These are phyloP conservation scores for Mrakia gelida DNA, from an alignment of 768 basidiomycete species.

Conservation along the genomic window DNA sequence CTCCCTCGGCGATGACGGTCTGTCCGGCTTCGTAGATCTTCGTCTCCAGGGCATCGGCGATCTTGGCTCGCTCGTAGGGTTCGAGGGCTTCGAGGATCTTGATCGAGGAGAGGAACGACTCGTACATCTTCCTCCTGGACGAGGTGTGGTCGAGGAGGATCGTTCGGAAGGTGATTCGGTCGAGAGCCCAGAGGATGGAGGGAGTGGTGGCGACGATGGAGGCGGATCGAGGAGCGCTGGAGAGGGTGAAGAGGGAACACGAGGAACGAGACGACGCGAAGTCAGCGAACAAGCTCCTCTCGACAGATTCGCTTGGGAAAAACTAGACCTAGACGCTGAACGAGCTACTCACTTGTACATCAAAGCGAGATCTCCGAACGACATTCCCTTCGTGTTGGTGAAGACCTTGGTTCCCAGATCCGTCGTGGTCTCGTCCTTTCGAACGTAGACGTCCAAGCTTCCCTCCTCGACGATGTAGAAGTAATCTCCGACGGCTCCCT, in stretches of 20 bases:
- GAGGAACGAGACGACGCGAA: background rate
- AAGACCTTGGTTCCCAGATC: slow-evolving; percentile 60
- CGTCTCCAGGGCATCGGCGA: slow-evolving; percentile 90
- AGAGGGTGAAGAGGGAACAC: background rate
- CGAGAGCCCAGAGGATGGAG: slow-evolving; percentile 87
- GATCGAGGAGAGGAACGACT: slow-evolving; percentile 88
- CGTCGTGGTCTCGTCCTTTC: slow-evolving; percentile 25
- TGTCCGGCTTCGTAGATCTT: slow-evolving; percentile 75
- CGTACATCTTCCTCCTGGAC: slow-evolving; percentile 89
- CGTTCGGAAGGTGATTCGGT: slow-evolving; percentile 96
- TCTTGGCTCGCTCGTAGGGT: slow-evolving; percentile 87
- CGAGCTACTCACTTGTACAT: slow-evolving; percentile 72
- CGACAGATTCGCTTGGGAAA: background rate
- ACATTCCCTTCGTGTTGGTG: slow-evolving; percentile 75
- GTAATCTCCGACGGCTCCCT: slow-evolving; percentile 94
- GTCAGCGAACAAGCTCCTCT: background rate
- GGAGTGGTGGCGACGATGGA: slow-evolving; percentile 80
- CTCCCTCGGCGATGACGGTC: slow-evolving; percentile 84
- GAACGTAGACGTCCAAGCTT: slow-evolving; percentile 68
- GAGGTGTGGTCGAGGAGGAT: slow-evolving; percentile 93
- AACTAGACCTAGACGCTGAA: background rate
- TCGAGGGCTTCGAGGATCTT: slow-evolving; percentile 79
- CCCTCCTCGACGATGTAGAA: slow-evolving; percentile 97
- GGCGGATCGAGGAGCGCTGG: slow-evolving; percentile 78
- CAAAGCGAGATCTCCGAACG: slow-evolving; percentile 92